Evolutionary conservation across 2,329 filamentous ascomycete genomes (phyloP), one percentile per base, ranked within the genome.

Genomic region (Blastomyces parvus): DNA sequence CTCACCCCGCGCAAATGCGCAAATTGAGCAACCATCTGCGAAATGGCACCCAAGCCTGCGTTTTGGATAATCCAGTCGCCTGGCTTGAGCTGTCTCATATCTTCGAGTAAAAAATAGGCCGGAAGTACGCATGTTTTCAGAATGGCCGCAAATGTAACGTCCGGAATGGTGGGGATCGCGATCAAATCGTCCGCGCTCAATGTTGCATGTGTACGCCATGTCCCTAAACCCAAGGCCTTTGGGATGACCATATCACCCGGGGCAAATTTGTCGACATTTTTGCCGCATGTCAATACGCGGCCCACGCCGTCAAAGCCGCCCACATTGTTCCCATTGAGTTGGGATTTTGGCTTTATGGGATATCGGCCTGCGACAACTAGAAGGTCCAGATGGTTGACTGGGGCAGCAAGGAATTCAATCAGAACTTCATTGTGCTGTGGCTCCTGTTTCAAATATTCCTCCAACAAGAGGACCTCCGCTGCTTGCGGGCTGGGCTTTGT

Each of bases 41-140:
- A 64, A 27, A 70, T 62, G 36, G 63, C 64, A 2, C 62, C 59
- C 3, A 64, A 60, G 22, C 61, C 69, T 2, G 67, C 68, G 58
- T 70, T 70, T 40, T 68, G 68, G 42, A 70, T 63, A 46, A 70
- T 66, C 63, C 64, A 69, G 52, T 71, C 69, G n/a, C 70, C 69
- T 0, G 64, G 66, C 58, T 61, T 60, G 33, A 70, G 65, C 25
- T 60, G 36, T 2, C 40, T 52, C 63, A 68, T 65, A 46, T 68
- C 65, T 60, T 71, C 69, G 46, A 70, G 61, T 7, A 71, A 62
- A 25, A 69, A 64, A 61, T 65, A 71, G 19, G 69, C 69, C 3
- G 70, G 65, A 59, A 19, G 66, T 53, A 8, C 61, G 62, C 40
- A 69, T 66, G 25, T 65, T 62, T 57, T 57, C 19, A 57, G 36